Evolutionary conservation across 2,329 filamentous ascomycete genomes (phyloP).

Genomic region (Fusarium sp.): DNA sequence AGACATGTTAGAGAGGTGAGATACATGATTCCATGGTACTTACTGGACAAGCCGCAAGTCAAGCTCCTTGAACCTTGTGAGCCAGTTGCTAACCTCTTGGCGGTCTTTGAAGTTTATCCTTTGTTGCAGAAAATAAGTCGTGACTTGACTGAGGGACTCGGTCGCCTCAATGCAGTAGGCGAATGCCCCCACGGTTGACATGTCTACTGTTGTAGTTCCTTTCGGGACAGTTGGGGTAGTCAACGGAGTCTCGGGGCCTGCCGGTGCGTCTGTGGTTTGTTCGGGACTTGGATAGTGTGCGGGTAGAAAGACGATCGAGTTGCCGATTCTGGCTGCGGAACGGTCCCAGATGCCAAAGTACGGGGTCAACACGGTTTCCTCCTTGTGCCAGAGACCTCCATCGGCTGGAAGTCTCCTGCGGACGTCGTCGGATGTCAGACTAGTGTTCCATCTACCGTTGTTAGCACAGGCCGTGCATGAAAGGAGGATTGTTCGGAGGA

Average conservation of each 20-base stretch:
- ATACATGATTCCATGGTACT: not conserved
- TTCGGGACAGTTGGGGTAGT: not conserved
- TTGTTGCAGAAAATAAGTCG: slow-evolving; percentile 59
- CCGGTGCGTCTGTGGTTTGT: slow-evolving; percentile 17
- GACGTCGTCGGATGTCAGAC: slow-evolving; percentile 49
- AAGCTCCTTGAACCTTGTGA: slow-evolving; percentile 61
- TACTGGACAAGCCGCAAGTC: slow-evolving; percentile 59
- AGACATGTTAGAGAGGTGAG: not conserved
- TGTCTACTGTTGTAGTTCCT: slow-evolving; percentile 33
- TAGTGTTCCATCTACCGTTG: slow-evolving; percentile 47
- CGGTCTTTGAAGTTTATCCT: slow-evolving; percentile 53
- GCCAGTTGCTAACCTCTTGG: slow-evolving; percentile 56
- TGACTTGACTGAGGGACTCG: slow-evolving; percentile 59
- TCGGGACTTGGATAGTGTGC: slow-evolving; percentile 46
- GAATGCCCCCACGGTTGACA: slow-evolving; percentile 58
- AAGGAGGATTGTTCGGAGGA: accelerated
- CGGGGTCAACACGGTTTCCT: slow-evolving; percentile 53
- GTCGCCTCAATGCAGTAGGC: slow-evolving; percentile 61
- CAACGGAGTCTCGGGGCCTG: slow-evolving; percentile 15
- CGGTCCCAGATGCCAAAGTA: slow-evolving; percentile 61
- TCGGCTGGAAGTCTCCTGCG: slow-evolving; percentile 50
- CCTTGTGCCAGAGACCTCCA: slow-evolving; percentile 55
- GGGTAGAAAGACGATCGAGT: slow-evolving; percentile 54
- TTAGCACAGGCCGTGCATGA: accelerated
- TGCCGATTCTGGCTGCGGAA: slow-evolving; percentile 53